Evolutionary conservation across 495 filamentous ascomycete genomes (phyloP), one percentile per base, ranked within the genome.

Genomic region (Talaromyces borbonicus): DNA sequence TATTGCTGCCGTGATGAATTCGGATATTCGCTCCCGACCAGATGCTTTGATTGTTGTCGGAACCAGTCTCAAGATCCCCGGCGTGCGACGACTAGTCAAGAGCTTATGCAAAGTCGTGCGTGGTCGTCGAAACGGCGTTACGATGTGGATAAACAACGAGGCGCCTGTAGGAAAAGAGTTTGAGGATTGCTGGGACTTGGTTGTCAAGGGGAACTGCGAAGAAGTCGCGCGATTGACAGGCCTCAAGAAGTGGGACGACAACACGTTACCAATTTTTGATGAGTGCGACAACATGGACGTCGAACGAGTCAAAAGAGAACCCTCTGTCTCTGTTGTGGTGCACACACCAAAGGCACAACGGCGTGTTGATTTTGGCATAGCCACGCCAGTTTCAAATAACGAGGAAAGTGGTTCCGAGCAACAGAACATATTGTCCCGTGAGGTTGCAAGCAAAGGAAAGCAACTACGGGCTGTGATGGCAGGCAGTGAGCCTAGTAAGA

Each of bases 31-130:
- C 42, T 78, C 80, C 24, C 75, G 88, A 27, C 92, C 92, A 0
- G 93, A 96, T 54, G 89, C 89, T 5, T 69, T 98, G 19, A 79
- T 98, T 46, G 93, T 98, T 22, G 93, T 93, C 12, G 92, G 92
- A 24, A 98, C 92, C 5, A 96, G 84, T 44, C 63, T 98, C 49
- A 96, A 96, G 55, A 89, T 98, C 40, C 90, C 90, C 4, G 92
- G 92, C 7, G 85, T 95, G 22, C 79, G 85, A 48, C 77, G 89
- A 29, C 80, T 98, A 39, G 90, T 90, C 39, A 81, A 84, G 59
- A 92, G 94, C 59, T 81, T 97, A 76, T 96, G 90, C 61, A 75
- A 73, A 14, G 72, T 85, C 8, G 84, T 90, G 42, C 72, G 88
- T 46, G 74, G 78, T 53, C 78, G 86, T 37, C 78, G 84, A 48